Evolutionary conservation across 2,329 filamentous ascomycete species (phyloP).

Genomic region (Hypoxylon sp.): DNA sequence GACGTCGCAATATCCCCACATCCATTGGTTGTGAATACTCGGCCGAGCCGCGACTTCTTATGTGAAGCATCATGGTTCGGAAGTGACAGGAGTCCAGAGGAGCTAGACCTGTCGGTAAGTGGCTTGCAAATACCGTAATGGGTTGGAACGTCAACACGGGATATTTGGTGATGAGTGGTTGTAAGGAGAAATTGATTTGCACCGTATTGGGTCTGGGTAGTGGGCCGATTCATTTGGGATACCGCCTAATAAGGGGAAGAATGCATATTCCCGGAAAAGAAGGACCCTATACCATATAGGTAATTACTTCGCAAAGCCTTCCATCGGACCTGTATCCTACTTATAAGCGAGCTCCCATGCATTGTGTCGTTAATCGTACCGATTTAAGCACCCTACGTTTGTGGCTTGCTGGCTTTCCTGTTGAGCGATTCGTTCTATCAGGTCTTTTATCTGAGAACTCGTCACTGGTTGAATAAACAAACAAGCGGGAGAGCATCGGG

Average conservation of each 20-base stretch:
- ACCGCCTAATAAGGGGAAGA: conserved; percentile 47
- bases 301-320: conserved; percentile 34
- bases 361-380: conserved; percentile 6
- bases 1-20: conserved; percentile 39
- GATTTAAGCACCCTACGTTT: conserved; percentile 15
- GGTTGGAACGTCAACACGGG: conserved; percentile 35
- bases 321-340: conserved; percentile 16
- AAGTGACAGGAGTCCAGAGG: conserved; percentile 42
- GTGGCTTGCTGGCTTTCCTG: conserved; percentile 7
- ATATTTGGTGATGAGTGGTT: conserved; percentile 28
- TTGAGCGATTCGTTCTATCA: conserved; percentile 1
- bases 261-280: conserved; percentile 45
- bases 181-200: conserved; percentile 45
- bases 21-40: conserved; percentile 25
- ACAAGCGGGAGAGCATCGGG: conserved; percentile 18
- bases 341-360: conserved; percentile 11
- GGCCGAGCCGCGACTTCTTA: conserved; percentile 41
- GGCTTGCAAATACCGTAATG: conserved; percentile 41
- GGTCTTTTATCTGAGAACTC: conserved; percentile 15
- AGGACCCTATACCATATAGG: conserved; percentile 36
- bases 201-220: conserved; percentile 39
- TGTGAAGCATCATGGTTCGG: conserved; percentile 41
- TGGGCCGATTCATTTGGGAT: conserved; percentile 50
- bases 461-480: conserved; percentile 20
- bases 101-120: conserved; percentile 40